phyloP scores from a whole-genome alignment of 2,329 filamentous ascomycete genomes.

The Fusarium falciforme region DNA sequence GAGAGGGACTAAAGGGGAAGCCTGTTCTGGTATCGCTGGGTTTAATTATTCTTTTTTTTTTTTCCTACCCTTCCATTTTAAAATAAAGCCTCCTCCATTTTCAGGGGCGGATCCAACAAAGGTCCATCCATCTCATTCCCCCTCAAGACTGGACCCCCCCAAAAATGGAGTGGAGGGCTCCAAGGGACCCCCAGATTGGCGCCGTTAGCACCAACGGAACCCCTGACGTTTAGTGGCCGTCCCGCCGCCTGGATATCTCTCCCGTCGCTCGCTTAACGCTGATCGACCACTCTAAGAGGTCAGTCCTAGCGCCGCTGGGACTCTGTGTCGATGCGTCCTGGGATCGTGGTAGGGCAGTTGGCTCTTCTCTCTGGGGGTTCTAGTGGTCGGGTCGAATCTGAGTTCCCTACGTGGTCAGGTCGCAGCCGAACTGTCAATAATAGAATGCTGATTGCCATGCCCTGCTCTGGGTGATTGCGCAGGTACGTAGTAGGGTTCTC shows the following conservation, averaged over 20 bases:
- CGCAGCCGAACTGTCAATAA: not conserved
- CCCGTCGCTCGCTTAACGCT: slow-evolving; percentile 44
- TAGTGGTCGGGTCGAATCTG: slow-evolving; percentile 15
- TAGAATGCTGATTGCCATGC: not conserved
- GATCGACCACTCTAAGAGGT: slow-evolving; percentile 42
- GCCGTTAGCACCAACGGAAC: slow-evolving; percentile 41
- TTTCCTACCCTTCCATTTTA: slow-evolving; percentile 39
- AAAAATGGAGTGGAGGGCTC: not conserved
- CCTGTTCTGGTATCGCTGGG: slow-evolving; percentile 35
- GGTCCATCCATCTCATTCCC: slow-evolving; percentile 10
- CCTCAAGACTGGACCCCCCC: not conserved
- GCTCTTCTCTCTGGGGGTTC: not conserved
- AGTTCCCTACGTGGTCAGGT: not conserved
- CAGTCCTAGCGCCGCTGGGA: slow-evolving; percentile 37
- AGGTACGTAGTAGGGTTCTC: not conserved
- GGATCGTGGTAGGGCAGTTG: slow-evolving; percentile 18
- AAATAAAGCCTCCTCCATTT: slow-evolving; percentile 42
- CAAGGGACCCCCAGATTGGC: slow-evolving; percentile 47
- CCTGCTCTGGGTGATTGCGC: not conserved
- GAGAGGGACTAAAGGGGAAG: slow-evolving; percentile 39
- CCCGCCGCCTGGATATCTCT: slow-evolving; percentile 39
- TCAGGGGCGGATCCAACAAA: slow-evolving; percentile 46
- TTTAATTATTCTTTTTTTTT: slow-evolving; percentile 45
- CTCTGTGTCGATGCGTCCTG: slow-evolving; percentile 17
- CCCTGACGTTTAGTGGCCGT: slow-evolving; percentile 43